phyloP scores from a whole-genome alignment of 2,329 filamentous ascomycete species.

The Fusarium avenaceum region DNA sequence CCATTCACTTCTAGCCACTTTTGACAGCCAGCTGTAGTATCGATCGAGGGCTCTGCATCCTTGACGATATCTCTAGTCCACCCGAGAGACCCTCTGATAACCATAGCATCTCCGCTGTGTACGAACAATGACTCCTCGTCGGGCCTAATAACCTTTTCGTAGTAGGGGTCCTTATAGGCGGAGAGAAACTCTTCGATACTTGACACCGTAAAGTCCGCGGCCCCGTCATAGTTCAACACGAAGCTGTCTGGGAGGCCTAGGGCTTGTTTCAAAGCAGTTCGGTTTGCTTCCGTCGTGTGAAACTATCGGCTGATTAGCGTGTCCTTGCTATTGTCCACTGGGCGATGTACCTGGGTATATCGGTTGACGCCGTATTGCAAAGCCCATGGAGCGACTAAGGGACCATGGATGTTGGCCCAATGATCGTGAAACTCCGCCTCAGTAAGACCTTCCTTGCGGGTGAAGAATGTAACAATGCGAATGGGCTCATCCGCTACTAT shows the following conservation, averaged over 20 bases:
- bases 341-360: background rate
- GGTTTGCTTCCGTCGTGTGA: slow-evolving; percentile 1
- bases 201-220: background rate
- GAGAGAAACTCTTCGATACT: background rate
- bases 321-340: background rate
- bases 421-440: background rate
- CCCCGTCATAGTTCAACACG: background rate
- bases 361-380: background rate
- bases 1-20: slow-evolving; percentile 1
- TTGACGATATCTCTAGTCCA: background rate
- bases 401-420: background rate
- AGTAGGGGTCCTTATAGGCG: background rate
- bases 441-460: background rate
- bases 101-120: background rate
- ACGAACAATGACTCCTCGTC: background rate
- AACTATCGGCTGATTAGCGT: background rate
- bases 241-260: background rate
- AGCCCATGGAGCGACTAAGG: background rate
- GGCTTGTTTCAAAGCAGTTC: background rate
- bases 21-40: background rate
- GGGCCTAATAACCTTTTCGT: background rate
- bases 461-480: background rate
- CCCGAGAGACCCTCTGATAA: background rate
- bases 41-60: background rate
- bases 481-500: background rate